These are phyloP conservation scores for Lotus japonicus DNA, from an alignment of 306 rosid genomes.

Conservation along the genomic window DNA sequence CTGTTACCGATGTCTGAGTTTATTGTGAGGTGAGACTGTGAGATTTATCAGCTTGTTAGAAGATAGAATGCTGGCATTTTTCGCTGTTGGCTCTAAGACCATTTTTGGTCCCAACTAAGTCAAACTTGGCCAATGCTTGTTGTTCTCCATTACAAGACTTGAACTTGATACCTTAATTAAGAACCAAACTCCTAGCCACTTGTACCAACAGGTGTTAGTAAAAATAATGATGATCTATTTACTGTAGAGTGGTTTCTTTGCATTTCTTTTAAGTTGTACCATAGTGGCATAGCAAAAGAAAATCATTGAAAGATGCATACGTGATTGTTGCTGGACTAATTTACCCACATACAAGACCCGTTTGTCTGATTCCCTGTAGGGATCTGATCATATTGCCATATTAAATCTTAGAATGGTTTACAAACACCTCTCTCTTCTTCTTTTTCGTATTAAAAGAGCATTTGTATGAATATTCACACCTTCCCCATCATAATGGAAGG, in stretches of 20 bases:
- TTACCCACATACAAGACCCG: background rate
- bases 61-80: background rate
- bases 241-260: background rate
- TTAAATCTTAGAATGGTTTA: background rate
- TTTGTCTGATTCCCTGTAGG: background rate
- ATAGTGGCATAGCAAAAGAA: background rate
- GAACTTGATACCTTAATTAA: background rate
- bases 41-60: background rate
- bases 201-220: too few species aligned
- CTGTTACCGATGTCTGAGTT: background rate
- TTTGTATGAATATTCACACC: background rate
- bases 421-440: background rate
- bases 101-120: too few species aligned
- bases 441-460: background rate
- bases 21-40: background rate
- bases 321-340: background rate
- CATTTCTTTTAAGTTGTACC: background rate
- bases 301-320: background rate
- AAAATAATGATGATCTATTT: background rate
- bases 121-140: too few species aligned
- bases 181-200: background rate
- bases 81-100: too few species aligned
- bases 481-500: background rate
- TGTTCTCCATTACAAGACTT: background rate
- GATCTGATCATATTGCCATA: background rate